Evolutionary conservation across 305 asterid species (phyloP).

Genomic region (Stenogyne calaminthoides): DNA sequence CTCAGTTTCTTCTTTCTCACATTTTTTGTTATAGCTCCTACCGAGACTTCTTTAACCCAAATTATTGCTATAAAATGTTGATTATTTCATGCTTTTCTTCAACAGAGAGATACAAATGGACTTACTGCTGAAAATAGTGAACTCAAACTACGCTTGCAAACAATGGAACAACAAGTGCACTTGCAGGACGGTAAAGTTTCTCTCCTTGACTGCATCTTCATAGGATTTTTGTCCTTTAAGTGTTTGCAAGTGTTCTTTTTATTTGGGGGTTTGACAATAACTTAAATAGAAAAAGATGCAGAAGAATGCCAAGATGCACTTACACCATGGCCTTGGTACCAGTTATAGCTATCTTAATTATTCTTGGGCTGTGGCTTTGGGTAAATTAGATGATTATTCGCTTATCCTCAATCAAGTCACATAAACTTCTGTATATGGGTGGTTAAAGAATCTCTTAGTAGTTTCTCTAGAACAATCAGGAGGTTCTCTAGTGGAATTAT

Average conservation of each 20-base stretch:
- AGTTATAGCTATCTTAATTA: not conserved
- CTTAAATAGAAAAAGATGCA: not conserved
- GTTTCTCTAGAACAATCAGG: slow-evolving; percentile 13
- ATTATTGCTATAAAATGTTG: slow-evolving; percentile 14
- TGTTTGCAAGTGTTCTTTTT: slow-evolving; percentile 12
- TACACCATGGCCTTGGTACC: not conserved
- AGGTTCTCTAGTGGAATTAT: not conserved
- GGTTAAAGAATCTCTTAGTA: not conserved
- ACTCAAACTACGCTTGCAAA: slow-evolving; percentile 87
- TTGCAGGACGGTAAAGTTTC: slow-evolving; percentile 82
- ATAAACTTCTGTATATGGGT: not conserved
- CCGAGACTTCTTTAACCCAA: not conserved
- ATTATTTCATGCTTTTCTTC: slow-evolving; percentile 23
- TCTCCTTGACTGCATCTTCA: slow-evolving; percentile 16
- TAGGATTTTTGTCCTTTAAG: not conserved
- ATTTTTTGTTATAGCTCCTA: not conserved
- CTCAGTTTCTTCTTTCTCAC: not conserved
- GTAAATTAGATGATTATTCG: not conserved
- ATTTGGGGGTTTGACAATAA: not conserved
- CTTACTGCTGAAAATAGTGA: slow-evolving; percentile 87
- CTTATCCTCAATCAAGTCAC: not conserved
- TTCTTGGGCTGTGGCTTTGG: not conserved
- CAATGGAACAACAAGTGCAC: slow-evolving; percentile 95
- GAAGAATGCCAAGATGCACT: not conserved
- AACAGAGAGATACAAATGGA: slow-evolving; percentile 79